phyloP scores from a whole-genome alignment of 2,329 filamentous ascomycete genomes.

The Beauveria brongniartii region DNA sequence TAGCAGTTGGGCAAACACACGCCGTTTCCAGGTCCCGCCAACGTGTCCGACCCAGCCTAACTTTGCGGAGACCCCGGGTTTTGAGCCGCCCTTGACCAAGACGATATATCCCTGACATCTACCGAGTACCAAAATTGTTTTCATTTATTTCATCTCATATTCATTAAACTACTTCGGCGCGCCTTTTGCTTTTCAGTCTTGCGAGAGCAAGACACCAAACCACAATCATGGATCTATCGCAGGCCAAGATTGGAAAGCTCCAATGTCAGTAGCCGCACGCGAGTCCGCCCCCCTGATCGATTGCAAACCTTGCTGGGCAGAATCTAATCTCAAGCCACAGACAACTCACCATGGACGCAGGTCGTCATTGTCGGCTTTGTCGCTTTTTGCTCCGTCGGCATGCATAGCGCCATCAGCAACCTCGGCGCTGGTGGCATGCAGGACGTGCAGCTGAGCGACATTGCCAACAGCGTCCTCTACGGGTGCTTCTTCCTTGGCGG shows the following conservation, averaged over 20 bases:
- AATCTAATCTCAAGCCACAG: neutral
- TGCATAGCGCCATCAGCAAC: conserved; percentile 16
- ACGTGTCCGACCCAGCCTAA: too few species aligned
- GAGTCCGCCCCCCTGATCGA: neutral
- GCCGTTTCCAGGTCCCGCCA: too few species aligned
- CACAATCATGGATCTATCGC: neutral
- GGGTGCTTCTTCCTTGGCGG: conserved; percentile 55
- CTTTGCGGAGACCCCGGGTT: neutral
- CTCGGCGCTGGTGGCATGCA: conserved; percentile 10
- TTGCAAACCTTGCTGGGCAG: neutral
- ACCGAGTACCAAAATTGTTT: neutral
- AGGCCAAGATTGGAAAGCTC: neutral
- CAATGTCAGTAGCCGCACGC: neutral
- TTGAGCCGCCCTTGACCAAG: neutral
- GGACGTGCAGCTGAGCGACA: conserved; percentile 11
- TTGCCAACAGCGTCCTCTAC: conserved; percentile 31
- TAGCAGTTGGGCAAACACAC: neutral
- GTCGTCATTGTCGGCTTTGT: conserved; percentile 17
- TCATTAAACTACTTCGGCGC: neutral
- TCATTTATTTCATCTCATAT: neutral
- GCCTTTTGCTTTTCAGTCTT: neutral
- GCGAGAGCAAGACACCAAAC: neutral
- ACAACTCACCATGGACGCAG: conserved; percentile 15
- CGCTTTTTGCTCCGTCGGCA: conserved; percentile 18
- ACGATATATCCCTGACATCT: neutral